Percentiles rank a stretch among this genome's conserved stretches.
phyloP scores from a whole-genome alignment of 495 filamentous ascomycete species.

The Penicillium maclennaniae region DNA sequence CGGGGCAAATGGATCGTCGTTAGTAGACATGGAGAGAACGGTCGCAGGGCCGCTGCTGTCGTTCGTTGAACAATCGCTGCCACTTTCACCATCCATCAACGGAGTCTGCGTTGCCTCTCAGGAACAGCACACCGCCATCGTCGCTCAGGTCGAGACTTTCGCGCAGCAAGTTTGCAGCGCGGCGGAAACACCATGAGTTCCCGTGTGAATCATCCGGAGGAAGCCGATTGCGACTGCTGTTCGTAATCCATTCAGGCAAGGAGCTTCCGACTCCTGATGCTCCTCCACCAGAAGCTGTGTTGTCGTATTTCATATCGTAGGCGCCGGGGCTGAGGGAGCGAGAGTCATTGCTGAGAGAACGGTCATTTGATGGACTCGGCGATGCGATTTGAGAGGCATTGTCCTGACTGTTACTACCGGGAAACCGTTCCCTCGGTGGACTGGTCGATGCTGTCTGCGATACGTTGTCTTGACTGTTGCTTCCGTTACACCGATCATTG shows the following conservation, averaged over 20 bases:
- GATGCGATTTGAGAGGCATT: slow-evolving; percentile 19
- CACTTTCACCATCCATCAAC: slow-evolving; percentile 28
- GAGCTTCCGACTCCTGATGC: slow-evolving; percentile 26
- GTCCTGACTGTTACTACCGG: slow-evolving; percentile 5
- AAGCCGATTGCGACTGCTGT: slow-evolving; percentile 30
- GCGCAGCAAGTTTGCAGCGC: slow-evolving; percentile 55
- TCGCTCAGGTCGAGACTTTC: slow-evolving; percentile 51
- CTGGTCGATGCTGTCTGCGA: slow-evolving; percentile 23
- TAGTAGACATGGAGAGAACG: slow-evolving; percentile 36
- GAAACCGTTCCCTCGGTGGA: slow-evolving; percentile 1
- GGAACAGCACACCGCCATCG: slow-evolving; percentile 53
- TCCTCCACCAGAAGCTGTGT: neutral
- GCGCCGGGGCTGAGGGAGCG: slow-evolving; percentile 28
- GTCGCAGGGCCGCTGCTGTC: slow-evolving; percentile 31
- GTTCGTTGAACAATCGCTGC: slow-evolving; percentile 27
- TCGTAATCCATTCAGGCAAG: slow-evolving; percentile 38
- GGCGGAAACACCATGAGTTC: slow-evolving; percentile 47
- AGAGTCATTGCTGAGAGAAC: slow-evolving; percentile 27
- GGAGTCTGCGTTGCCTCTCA: slow-evolving; percentile 39
- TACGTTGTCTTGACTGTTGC: slow-evolving; percentile 22
- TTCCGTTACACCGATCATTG: slow-evolving; percentile 6
- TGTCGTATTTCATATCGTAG: slow-evolving; percentile 28
- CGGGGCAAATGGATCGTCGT: slow-evolving; percentile 39
- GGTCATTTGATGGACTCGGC: slow-evolving; percentile 12
- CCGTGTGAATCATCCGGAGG: slow-evolving; percentile 38